These are phyloP conservation scores for Backusella psychrophila DNA, from an alignment of 192 early-diverging fungal species.

Conservation along the genomic window DNA sequence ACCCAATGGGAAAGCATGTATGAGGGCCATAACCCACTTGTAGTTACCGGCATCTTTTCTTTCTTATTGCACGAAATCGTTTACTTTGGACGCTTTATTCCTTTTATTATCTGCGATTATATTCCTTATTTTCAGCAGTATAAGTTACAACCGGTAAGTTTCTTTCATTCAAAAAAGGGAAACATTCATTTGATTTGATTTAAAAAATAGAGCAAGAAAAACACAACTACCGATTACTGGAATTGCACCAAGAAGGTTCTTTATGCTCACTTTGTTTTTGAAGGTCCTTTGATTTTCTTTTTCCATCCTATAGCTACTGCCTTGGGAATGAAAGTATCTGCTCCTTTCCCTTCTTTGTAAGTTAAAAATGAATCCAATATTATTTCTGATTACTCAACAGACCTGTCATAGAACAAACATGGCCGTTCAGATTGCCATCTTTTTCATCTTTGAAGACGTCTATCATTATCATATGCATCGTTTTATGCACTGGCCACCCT, in stretches of 20 bases:
- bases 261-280: conserved; percentile 75
- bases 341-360: conserved; percentile 81
- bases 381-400: not conserved
- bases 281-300: conserved; percentile 84
- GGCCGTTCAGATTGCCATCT: conserved; percentile 62
- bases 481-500: conserved; percentile 77
- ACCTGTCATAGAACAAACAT: conserved; percentile 19
- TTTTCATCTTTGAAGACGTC: conserved; percentile 84
- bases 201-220: conserved; percentile 51
- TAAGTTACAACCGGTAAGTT: conserved; percentile 77
- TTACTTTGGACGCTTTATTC: conserved; percentile 88
- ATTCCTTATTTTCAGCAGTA: conserved; percentile 85
- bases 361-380: not conserved
- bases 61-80: conserved; percentile 88
- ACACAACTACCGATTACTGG: conserved; percentile 65
- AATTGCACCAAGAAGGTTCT: conserved; percentile 71
- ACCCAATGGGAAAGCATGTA: conserved; percentile 59
- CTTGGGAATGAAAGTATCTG: conserved; percentile 84
- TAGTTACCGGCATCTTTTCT: conserved; percentile 71
- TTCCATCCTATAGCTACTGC: conserved; percentile 83
- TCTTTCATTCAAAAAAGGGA: not conserved
- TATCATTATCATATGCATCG: conserved; percentile 93
- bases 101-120: conserved; percentile 79
- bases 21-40: conserved; percentile 63
- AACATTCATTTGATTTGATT: too few species aligned